phyloP scores from a whole-genome alignment of 352 stramenopile species.

The Globisporangium acanthophoron region DNA sequence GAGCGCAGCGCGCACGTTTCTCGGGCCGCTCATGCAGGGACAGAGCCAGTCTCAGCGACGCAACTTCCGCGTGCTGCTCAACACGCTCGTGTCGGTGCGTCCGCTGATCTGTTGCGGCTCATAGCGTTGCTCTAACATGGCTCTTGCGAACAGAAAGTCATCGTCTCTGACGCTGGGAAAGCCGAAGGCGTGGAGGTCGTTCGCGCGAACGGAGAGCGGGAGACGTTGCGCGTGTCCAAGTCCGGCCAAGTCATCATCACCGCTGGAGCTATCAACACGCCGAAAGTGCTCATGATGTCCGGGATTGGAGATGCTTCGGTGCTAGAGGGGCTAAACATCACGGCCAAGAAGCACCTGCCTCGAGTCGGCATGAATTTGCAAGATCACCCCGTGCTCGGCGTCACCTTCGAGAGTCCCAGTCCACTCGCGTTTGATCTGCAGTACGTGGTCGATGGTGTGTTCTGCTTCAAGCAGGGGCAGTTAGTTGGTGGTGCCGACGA shows the following conservation, averaged over 20 bases:
- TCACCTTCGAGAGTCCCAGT: slow-evolving; percentile 51
- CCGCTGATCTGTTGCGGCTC: neutral
- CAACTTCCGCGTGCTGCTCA: slow-evolving; percentile 52
- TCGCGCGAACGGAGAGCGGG: slow-evolving; percentile 24
- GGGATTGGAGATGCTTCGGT: slow-evolving; percentile 38
- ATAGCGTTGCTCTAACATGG: neutral
- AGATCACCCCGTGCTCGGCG: slow-evolving; percentile 78
- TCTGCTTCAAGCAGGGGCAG: too few relatives aligned
- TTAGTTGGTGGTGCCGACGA: neutral
- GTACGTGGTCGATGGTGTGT: slow-evolving; percentile 19
- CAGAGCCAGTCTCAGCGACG: slow-evolving; percentile 21
- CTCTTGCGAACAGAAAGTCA: slow-evolving; percentile 30
- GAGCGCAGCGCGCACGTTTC: slow-evolving; percentile 68
- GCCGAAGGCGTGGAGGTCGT: slow-evolving; percentile 40
- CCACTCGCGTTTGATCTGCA: slow-evolving; percentile 32
- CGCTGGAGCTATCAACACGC: slow-evolving; percentile 82
- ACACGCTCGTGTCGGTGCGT: slow-evolving; percentile 55
- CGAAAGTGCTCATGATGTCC: slow-evolving; percentile 78
- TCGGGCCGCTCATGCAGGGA: slow-evolving; percentile 46
- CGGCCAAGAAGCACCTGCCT: slow-evolving; percentile 57
- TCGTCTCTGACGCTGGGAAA: slow-evolving; percentile 28
- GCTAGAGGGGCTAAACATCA: slow-evolving; percentile 40
- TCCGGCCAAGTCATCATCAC: slow-evolving; percentile 65
- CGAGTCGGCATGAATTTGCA: slow-evolving; percentile 87
- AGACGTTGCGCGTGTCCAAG: slow-evolving; percentile 33